These are phyloP conservation scores for Hypoxylon sp. DNA, from an alignment of 2,329 filamentous ascomycete species.

Conservation along the genomic window DNA sequence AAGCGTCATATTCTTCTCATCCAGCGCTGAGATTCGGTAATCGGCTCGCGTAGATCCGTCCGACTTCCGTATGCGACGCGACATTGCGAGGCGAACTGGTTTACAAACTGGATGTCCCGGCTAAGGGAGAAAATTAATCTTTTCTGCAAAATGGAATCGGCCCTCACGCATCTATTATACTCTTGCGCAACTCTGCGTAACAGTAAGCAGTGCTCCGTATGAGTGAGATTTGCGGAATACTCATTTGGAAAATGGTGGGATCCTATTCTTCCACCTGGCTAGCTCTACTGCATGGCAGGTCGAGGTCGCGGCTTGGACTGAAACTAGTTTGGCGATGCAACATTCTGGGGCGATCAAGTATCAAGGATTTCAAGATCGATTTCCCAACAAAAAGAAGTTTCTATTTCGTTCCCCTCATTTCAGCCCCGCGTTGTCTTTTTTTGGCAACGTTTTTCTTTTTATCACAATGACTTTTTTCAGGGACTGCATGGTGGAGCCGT, in stretches of 20 bases:
- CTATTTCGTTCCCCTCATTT: slow-evolving; percentile 23
- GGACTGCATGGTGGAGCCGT: too few species aligned
- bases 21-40: slow-evolving; percentile 2
- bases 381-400: slow-evolving; percentile 37
- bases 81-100: background rate
- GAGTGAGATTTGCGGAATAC: slow-evolving; percentile 21
- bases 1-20: slow-evolving; percentile 5
- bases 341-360: slow-evolving; percentile 17
- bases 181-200: slow-evolving; percentile 7
- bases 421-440: slow-evolving; percentile 28
- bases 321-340: slow-evolving; percentile 11
- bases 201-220: slow-evolving; percentile 34
- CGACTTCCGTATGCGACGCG: slow-evolving; percentile 2
- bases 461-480: too few species aligned
- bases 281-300: slow-evolving; percentile 16
- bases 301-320: slow-evolving; percentile 7
- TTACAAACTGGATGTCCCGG: background rate
- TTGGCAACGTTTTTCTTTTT: slow-evolving; percentile 15
- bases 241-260: slow-evolving; percentile 28
- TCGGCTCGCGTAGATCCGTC: slow-evolving; percentile 6
- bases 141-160: slow-evolving; percentile 1
- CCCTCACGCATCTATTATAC: slow-evolving; percentile 26
- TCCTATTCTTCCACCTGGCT: background rate
- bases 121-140: slow-evolving; percentile 7
- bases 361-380: slow-evolving; percentile 30